Evolutionary conservation across 495 filamentous ascomycete species (phyloP), one percentile per base, ranked within the genome.

Genomic region (Neurospora sp.): DNA sequence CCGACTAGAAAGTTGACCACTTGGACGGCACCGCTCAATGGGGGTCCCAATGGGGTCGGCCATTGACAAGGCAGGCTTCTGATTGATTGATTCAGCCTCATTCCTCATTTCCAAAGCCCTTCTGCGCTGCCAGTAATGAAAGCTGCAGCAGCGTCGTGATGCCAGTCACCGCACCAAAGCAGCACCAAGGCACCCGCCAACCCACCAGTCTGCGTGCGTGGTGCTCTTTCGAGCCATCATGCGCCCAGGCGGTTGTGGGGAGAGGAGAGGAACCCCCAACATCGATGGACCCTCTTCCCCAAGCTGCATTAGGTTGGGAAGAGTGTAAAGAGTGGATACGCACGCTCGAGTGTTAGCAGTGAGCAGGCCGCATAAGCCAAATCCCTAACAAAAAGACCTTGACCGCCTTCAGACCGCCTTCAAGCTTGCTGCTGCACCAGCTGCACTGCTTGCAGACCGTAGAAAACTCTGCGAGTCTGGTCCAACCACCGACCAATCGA

Each of bases 11-110:
- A 20, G 20, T 68, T 16, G 48, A 71, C 72, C 42, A 22, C 48
- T 27, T 68, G 40, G 35, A 68, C 61, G 31, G 44, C 44, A n/a
- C 44, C 38, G 39, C 42, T 41, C 31, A 35, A 37, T 37, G 35
- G 35, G 35, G 35, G 35, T 37, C 35, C 35, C 17, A 45, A 70
- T 39, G 75, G 48, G 69, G 73, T 70, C 74, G 71, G 53, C 70
- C 73, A 53, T 37, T 39, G 35, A 53, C 73, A 41, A 69, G 71
- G 68, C 74, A 71, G 69, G 69, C 70, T 71, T 73, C 72, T 40
- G 70, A 69, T 70, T 75, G 73, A 73, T 42, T 76, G 76, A 75
- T 76, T 79, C 78, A 80, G 78, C 78, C 78, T 80, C 78, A 79
- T 76, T 76, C 73, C 77, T 65, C 53, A 65, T 35, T 65, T 65